Conservation (phyloP, 306 rosid species). For the Castanea mollissima region DNA sequence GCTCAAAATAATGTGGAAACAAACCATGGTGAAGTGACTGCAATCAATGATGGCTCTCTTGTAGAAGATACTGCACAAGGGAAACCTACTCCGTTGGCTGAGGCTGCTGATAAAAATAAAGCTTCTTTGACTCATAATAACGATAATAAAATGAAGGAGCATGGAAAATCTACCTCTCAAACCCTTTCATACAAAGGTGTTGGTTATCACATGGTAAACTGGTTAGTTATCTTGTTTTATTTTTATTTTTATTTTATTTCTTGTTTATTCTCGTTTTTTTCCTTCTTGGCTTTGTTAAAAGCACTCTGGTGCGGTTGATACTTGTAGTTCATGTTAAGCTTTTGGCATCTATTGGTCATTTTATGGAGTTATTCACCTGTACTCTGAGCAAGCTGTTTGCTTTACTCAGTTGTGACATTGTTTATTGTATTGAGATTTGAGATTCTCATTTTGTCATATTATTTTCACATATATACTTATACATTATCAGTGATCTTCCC, state of each 20-base stretch:
- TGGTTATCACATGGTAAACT: conserved; percentile 98
- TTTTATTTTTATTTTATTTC: background rate
- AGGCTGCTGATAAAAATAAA: conserved; percentile 39
- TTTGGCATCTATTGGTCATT: background rate
- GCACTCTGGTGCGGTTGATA: background rate
- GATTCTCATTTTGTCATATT: background rate
- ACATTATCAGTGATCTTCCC: background rate
- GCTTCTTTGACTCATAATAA: conserved; percentile 47
- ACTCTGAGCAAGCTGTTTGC: background rate
- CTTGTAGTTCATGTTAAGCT: background rate
- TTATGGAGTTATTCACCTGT: background rate
- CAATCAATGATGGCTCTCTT: conserved; percentile 31
- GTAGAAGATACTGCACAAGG: conserved; percentile 28
- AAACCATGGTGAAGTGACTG: conserved; percentile 40
- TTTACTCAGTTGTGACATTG: conserved; percentile 5
- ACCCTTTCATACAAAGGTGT: conserved; percentile 67
- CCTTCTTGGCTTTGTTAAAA: background rate
- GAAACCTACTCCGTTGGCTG: conserved; percentile 22
- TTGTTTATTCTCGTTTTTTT: background rate
- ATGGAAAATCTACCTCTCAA: conserved; percentile 72
- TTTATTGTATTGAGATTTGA: conserved; percentile 5
- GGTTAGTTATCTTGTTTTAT: conserved; percentile 67
- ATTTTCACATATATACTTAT: background rate
- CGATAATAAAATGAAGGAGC: conserved; percentile 58
- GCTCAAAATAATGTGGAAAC: conserved; percentile 44